A percentile compares a stretch with the other conserved stretches of the same genome.
Conservation (phyloP, 106 monocot genomes). For the Dendrobium officinale region DNA sequence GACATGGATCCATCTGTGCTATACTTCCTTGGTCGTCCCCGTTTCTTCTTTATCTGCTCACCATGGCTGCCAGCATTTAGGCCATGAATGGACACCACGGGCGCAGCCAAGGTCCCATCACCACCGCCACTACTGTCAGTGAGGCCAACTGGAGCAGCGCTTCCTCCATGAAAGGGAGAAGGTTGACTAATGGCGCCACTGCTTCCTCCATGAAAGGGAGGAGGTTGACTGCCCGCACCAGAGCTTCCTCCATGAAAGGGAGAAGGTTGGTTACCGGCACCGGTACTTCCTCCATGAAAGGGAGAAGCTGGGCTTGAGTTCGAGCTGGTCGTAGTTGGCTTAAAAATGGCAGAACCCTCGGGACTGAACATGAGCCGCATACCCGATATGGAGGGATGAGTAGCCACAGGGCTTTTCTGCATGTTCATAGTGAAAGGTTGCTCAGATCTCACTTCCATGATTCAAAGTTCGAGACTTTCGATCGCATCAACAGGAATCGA, state of each 20-base stretch:
- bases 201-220: conserved; percentile 21
- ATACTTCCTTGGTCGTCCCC: conserved; percentile 88
- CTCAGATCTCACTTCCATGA: conserved; percentile 91
- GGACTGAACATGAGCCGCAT: conserved; percentile 64
- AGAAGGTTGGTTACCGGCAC: neutral
- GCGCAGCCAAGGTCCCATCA: conserved; percentile 12
- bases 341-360: conserved; percentile 80
- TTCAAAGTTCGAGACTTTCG: conserved; percentile 5
- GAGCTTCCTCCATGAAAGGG: conserved; percentile 19
- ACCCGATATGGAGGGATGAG: conserved; percentile 47
- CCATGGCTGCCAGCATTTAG: conserved; percentile 32
- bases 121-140: neutral
- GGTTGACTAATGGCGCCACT: neutral
- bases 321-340: conserved; percentile 27
- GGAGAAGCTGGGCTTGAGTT: conserved; percentile 1
- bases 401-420: conserved; percentile 41
- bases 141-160: neutral
- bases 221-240: neutral
- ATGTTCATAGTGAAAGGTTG: conserved; percentile 45
- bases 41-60: conserved; percentile 64
- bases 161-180: conserved; percentile 23
- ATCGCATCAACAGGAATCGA: conserved; percentile 12
- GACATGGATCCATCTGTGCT: conserved; percentile 78
- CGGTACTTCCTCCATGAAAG: neutral
- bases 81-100: conserved; percentile 14